A percentile compares a stretch with the other conserved stretches of the same genome.
These are phyloP conservation scores for Amanita polypyramis DNA, from an alignment of 768 basidiomycete genomes.

Conservation along the genomic window DNA sequence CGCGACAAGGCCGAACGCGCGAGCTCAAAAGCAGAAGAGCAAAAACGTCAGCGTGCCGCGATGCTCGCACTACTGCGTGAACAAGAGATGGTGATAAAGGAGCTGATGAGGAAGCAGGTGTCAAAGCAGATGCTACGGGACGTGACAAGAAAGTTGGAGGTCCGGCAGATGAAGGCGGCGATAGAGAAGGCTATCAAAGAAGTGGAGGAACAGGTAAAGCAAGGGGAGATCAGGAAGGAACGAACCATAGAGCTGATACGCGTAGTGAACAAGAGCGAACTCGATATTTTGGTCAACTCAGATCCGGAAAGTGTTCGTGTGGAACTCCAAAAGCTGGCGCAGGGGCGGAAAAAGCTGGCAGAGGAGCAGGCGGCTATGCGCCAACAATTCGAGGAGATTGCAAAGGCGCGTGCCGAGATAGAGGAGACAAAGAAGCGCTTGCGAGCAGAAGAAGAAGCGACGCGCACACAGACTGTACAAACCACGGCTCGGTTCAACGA, in stretches of 20 bases:
- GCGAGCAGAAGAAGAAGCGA: background rate
- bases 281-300: slow-evolving; percentile 2
- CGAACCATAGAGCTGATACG: slow-evolving; percentile 5
- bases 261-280: slow-evolving; percentile 3
- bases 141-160: slow-evolving; percentile 2
- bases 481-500: background rate
- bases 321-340: slow-evolving; percentile 3
- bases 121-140: background rate
- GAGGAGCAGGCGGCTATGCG: slow-evolving; percentile 1
- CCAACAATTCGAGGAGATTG: slow-evolving; percentile 1
- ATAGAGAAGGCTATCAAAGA: background rate
- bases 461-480: background rate
- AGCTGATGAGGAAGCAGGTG: slow-evolving; percentile 1
- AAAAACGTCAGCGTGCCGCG: background rate
- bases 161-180: background rate
- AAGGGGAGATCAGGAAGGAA: slow-evolving; percentile 5
- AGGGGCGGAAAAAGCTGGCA: background rate
- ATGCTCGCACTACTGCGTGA: background rate
- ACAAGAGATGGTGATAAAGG: slow-evolving; percentile 1
- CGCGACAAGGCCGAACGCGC: slow-evolving; percentile 5
- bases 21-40: background rate
- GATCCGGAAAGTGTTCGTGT: slow-evolving; percentile 1
- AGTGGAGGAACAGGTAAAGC: background rate
- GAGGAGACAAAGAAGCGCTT: slow-evolving; percentile 1
- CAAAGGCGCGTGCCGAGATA: background rate